Evolutionary conservation across 2,329 filamentous ascomycete genomes (phyloP).

Genomic region (Fusarium sp.): DNA sequence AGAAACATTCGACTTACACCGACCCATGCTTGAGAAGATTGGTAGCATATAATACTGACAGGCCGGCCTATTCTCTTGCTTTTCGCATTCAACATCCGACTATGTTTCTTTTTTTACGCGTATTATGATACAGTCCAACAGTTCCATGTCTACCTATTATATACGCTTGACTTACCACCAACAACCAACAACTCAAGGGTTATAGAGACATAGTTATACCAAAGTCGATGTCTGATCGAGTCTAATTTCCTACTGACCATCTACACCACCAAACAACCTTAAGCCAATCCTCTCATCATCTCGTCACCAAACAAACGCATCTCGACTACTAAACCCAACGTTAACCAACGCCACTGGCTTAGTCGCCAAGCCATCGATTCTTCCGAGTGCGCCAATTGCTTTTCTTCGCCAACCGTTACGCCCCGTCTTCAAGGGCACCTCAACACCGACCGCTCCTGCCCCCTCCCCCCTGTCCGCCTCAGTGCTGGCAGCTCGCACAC

Average conservation of each 20-base stretch:
- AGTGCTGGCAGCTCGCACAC: conserved; percentile 1
- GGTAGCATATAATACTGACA: conserved; percentile 17
- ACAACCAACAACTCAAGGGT: conserved; percentile 4
- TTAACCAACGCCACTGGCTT: conserved; percentile 38
- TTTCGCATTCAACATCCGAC: not conserved
- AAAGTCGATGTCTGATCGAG: conserved; percentile 18
- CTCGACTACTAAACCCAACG: conserved; percentile 13
- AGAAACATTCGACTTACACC: conserved; percentile 39
- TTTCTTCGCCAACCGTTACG: conserved; percentile 35
- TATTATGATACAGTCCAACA: conserved; percentile 4
- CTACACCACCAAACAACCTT: conserved; percentile 22
- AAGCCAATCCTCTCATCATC: conserved; percentile 22
- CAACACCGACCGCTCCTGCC: conserved; percentile 39
- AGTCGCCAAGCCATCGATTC: conserved; percentile 37
- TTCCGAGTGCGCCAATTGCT: conserved; percentile 41
- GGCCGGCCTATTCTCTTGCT: conserved; percentile 14
- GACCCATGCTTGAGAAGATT: conserved; percentile 14
- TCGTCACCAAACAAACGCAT: conserved; percentile 19
- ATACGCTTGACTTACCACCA: not conserved
- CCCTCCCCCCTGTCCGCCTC: conserved; percentile 20
- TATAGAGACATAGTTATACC: conserved; percentile 14
- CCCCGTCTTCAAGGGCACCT: conserved; percentile 21
- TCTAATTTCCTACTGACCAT: conserved; percentile 19
- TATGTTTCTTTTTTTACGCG: conserved; percentile 5
- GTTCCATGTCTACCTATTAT: conserved; percentile 2